These are phyloP conservation scores for Candida sp. DNA, from an alignment of 1,139 yeast genomes.

Conservation along the genomic window DNA sequence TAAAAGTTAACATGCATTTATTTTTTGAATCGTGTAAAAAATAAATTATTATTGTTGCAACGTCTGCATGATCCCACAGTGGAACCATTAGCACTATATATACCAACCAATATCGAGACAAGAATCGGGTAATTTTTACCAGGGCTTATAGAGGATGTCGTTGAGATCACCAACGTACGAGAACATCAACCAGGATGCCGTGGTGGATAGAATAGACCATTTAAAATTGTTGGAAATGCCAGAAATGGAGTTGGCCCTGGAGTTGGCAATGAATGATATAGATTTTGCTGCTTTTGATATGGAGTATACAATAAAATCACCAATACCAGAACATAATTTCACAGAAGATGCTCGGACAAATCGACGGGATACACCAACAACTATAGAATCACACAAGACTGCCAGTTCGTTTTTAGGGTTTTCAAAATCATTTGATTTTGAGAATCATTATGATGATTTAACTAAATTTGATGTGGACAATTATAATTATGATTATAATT, in stretches of 20 bases:
- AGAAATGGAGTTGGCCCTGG: neutral
- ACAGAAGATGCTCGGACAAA: too few species aligned
- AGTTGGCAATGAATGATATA: neutral
- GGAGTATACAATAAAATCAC: neutral
- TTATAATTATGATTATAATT: too few species aligned
- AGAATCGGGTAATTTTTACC: too few species aligned
- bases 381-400: too few species aligned
- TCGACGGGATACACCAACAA: too few species aligned
- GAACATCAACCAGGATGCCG: neutral
- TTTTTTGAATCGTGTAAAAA: too few species aligned
- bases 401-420: too few species aligned
- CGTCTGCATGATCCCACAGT: neutral
- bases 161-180: neutral
- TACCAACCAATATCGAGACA: neutral
- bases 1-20: too few species aligned
- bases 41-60: neutral
- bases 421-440: too few species aligned
- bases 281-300: neutral
- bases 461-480: too few species aligned
- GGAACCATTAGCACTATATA: neutral
- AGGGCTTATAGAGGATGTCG: neutral
- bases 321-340: too few species aligned
- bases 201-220: neutral
- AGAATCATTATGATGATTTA: too few species aligned
- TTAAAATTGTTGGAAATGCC: neutral